phyloP scores from a whole-genome alignment of 495 filamentous ascomycete genomes.

The Parathielavia hyrcaniae region DNA sequence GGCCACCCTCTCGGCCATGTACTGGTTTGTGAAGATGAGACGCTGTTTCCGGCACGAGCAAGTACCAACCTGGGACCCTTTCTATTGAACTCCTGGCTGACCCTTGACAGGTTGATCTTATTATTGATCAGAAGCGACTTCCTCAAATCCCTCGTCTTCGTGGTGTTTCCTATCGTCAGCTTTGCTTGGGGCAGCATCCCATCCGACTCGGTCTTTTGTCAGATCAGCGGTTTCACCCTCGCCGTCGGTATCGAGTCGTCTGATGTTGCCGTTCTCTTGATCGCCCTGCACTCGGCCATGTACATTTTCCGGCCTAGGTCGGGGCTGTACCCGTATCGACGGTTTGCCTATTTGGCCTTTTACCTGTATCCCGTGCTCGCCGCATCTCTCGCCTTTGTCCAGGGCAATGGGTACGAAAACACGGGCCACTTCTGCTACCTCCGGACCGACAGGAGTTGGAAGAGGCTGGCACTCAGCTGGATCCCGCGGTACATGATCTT shows the following conservation, averaged over 20 bases:
- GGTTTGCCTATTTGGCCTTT: conserved; percentile 49
- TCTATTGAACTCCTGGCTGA: conserved; percentile 3
- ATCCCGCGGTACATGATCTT: conserved; percentile 66
- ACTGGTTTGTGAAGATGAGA: conserved; percentile 71
- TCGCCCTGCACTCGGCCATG: conserved; percentile 63
- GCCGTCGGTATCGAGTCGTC: conserved; percentile 59
- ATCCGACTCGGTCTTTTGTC: conserved; percentile 54
- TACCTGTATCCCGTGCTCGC: conserved; percentile 51
- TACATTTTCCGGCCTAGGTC: conserved; percentile 57
- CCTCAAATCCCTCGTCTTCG: conserved; percentile 59
- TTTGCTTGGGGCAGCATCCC: conserved; percentile 43
- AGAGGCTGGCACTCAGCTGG: conserved; percentile 61
- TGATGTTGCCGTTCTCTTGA: conserved; percentile 62
- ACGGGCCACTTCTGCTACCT: conserved; percentile 62
- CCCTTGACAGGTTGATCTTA: conserved; percentile 55
- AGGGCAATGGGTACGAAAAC: conserved; percentile 50
- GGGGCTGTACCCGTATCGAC: conserved; percentile 62
- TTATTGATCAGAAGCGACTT: conserved; percentile 62
- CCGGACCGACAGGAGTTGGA: conserved; percentile 57
- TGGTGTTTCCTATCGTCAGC: conserved; percentile 53
- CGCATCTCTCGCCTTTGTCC: conserved; percentile 59
- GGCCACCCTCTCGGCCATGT: conserved; percentile 48
- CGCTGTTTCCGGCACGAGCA: conserved; percentile 69
- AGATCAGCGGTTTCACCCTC: conserved; percentile 60
- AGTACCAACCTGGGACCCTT: conserved; percentile 21